Evolutionary conservation across 83 land plant genomes (phyloP).

Genomic region (Picea abies): DNA sequence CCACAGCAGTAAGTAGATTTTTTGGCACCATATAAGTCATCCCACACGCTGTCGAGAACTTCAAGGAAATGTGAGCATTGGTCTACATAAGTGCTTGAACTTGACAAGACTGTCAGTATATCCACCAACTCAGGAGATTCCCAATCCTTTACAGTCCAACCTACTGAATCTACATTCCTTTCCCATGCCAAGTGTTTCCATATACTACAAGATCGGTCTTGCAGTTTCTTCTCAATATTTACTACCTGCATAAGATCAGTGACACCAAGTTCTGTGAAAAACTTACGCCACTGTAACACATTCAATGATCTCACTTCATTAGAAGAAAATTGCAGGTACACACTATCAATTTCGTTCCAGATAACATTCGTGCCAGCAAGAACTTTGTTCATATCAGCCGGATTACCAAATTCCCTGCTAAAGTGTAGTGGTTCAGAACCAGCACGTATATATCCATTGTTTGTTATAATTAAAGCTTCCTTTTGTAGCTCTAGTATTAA

Average conservation of each 20-base stretch:
- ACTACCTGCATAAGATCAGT: conserved; percentile 79
- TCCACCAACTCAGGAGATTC: conserved; percentile 68
- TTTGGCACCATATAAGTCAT: conserved; percentile 48
- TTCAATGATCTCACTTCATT: conserved; percentile 25
- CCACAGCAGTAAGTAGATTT: conserved; percentile 24
- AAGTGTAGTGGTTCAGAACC: conserved; percentile 66
- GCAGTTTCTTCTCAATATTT: conserved; percentile 40
- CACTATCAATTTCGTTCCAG: conserved; percentile 74
- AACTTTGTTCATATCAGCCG: conserved; percentile 48
- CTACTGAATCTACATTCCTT: conserved; percentile 14
- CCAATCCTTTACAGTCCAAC: conserved; percentile 61
- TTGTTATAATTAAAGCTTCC: conserved; percentile 69
- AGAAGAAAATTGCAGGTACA: conserved; percentile 36
- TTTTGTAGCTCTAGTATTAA: conserved; percentile 53
- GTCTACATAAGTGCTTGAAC: conserved; percentile 18
- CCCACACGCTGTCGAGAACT: conserved; percentile 75
- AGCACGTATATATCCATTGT: conserved; percentile 56
- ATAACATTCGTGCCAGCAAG: conserved; percentile 31
- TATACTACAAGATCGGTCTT: conserved; percentile 27
- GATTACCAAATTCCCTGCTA: conserved; percentile 59
- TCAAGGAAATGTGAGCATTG: conserved; percentile 51
- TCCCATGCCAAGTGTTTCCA: conserved; percentile 19
- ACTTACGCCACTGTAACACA: conserved; percentile 64
- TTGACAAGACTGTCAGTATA: conserved; percentile 46
- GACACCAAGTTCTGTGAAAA: conserved; percentile 71